phyloP scores from a whole-genome alignment of 1,284 basidiomycete genomes.

The Leccinum pachyderme region DNA sequence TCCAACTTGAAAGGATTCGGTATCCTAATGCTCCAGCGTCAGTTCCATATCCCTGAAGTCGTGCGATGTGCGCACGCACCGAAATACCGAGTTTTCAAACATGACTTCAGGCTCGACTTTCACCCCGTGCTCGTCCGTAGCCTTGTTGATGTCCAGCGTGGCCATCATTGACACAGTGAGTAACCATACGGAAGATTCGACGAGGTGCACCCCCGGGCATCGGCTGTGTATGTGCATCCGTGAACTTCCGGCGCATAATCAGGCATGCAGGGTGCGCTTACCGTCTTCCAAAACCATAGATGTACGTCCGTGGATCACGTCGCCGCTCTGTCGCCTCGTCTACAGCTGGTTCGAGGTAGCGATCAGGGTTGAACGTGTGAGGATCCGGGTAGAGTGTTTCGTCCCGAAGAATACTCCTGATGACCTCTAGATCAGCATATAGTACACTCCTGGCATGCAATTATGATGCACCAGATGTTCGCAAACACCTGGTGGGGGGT shows the following conservation, averaged over 20 bases:
- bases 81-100: slow-evolving; percentile 51
- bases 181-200: slow-evolving; percentile 54
- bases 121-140: slow-evolving; percentile 45
- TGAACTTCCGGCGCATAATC: background rate
- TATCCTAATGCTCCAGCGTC: slow-evolving; percentile 31
- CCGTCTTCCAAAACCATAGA: slow-evolving; percentile 60
- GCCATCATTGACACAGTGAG: slow-evolving; percentile 50
- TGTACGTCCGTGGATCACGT: slow-evolving; percentile 45
- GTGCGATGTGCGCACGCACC: slow-evolving; percentile 18
- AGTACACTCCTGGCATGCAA: background rate
- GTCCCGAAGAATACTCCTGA: slow-evolving; percentile 48
- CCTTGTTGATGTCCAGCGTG: slow-evolving; percentile 49
- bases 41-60: background rate
- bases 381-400: slow-evolving; percentile 47
- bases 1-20: slow-evolving; percentile 48
- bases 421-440: background rate
- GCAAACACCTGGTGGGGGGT: slow-evolving; percentile 30
- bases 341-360: slow-evolving; percentile 40
- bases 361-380: slow-evolving; percentile 47
- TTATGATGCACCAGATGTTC: slow-evolving; percentile 45
- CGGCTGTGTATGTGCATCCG: slow-evolving; percentile 25
- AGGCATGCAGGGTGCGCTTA: slow-evolving; percentile 17
- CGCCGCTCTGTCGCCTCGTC: slow-evolving; percentile 33
- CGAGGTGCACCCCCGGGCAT: slow-evolving; percentile 52
- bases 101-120: slow-evolving; percentile 44